Percentiles rank a stretch among this genome's conserved stretches.
Evolutionary conservation across 768 basidiomycete species (phyloP).

Genomic region (Hygrocybe punicea): DNA sequence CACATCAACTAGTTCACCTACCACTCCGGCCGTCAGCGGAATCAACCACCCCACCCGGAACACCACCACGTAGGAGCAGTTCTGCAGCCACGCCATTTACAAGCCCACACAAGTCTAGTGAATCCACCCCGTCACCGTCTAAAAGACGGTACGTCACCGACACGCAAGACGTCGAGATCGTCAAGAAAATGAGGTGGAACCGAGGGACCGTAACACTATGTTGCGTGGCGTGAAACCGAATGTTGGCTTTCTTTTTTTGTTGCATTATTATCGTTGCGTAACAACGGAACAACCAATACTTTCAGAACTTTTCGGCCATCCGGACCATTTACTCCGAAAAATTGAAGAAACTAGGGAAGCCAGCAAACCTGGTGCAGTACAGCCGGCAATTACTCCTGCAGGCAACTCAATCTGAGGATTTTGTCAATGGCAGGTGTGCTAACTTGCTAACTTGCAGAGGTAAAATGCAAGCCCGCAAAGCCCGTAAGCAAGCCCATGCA

Average conservation of each 20-base stretch:
- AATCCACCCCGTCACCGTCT: constrained; percentile 44
- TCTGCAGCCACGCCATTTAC: constrained; percentile 21
- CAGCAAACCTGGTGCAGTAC: constrained; percentile 46
- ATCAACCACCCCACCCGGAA: no score
- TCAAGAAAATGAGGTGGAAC: constrained; percentile 81
- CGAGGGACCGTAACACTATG: constrained; percentile 78
- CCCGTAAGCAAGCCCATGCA: constrained; percentile 46
- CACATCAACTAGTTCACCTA: constrained; percentile 1
- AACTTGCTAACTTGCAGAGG: constrained; percentile 34
- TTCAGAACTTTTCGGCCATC: constrained; percentile 77
- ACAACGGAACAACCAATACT: neutral
- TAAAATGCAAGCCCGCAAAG: constrained; percentile 67
- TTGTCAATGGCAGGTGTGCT: neutral
- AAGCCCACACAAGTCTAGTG: constrained; percentile 28
- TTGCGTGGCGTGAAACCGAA: constrained; percentile 80
- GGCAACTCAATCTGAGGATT: constrained; percentile 31
- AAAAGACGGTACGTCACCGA: constrained; percentile 83
- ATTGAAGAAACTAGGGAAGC: constrained; percentile 74
- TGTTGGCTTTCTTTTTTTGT: constrained; percentile 44
- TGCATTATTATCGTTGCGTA: neutral
- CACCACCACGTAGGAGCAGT: constrained; percentile 32
- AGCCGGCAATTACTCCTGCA: constrained; percentile 37
- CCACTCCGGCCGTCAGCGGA: constrained; percentile 36
- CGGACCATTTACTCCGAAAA: constrained; percentile 66
- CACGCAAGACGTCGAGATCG: constrained; percentile 71